Evolutionary conservation across 345 rosid genomes (phyloP), one percentile per base, ranked within the genome.

Genomic region (Aegle marmelos): DNA sequence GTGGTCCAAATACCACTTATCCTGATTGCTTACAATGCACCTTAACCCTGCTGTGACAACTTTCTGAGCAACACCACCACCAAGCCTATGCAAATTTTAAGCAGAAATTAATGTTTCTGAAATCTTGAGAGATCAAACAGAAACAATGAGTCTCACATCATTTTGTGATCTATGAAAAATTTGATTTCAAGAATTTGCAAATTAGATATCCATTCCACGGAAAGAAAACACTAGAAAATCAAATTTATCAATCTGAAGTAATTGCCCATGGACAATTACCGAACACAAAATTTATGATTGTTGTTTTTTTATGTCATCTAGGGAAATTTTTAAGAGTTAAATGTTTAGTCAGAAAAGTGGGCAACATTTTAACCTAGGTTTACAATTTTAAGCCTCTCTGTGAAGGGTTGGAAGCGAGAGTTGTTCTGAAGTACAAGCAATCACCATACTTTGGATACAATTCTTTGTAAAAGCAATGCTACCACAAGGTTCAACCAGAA

Each of bases 21-120:
- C 93, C 83, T 90, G 91, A 85, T 92, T 90, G 92, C 97, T 90
- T 41, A 92, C 89, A 53, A 90, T 90, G 82, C 94, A 90, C 71
- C 92, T 82, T 45, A 92, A 77, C 56, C 94, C 94, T 16, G 92
- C 68, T n/a, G 79, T 83, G 13, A 90, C 93, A 75, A 88, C 93
- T 70, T 8, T 74, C 75, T 85, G 77, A 77, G 90, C 92, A 66
- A 92, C 93, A 70, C 94, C 91, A 58, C 86, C 81, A 57, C 88
- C 92, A 67, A 92, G 91, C 94, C 97, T 90, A 87, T 62, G 25
- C 33, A 80, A 76, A 27, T 72, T 28, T 68, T 17, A 41, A 50
- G 70, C 36, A 50, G 13, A n/a, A 70, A 22, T 28, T 73, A 67
- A 61, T 33, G 37, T 62, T 13, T 71, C 24, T 4, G 31, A 72